Evolutionary conservation across 2,329 filamentous ascomycete genomes (phyloP).

Genomic region (Colletotrichum lentis): DNA sequence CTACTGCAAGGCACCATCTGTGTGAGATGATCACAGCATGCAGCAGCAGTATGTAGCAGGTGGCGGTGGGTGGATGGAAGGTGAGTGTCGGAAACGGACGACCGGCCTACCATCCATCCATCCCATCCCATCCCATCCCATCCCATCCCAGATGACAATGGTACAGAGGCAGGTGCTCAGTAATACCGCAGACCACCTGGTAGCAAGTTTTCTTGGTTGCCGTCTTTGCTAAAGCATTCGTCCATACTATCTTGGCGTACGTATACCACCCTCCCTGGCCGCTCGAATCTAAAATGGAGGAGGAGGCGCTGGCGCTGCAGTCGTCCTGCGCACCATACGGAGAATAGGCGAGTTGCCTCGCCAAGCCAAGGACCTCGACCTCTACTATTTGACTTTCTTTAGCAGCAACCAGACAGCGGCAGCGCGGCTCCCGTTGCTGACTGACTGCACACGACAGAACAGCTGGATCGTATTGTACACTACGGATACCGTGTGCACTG

Average conservation of each 20-base stretch:
- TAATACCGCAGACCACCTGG: background rate
- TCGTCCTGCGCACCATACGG: constrained; percentile 19
- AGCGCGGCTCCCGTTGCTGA: constrained; percentile 13
- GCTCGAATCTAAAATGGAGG: constrained; percentile 28
- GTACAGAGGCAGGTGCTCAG: background rate
- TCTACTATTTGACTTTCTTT: background rate
- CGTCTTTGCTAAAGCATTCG: constrained; percentile 14
- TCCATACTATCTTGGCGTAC: constrained; percentile 23
- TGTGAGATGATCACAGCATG: constrained; percentile 22
- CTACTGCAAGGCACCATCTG: constrained; percentile 39
- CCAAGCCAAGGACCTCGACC: constrained; percentile 11
- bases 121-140: background rate
- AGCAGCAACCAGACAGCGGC: constrained; percentile 23
- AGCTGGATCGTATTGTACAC: background rate
- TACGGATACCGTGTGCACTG: constrained; percentile 26
- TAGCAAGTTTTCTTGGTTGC: background rate
- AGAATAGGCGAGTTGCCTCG: constrained; percentile 17
- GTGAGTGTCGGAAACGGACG: constrained; percentile 10
- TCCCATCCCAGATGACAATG: background rate
- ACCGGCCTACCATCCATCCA: background rate
- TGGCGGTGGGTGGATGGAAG: background rate
- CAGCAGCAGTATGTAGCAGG: constrained; percentile 15
- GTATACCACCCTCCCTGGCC: constrained; percentile 20
- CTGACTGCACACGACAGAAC: constrained; percentile 20
- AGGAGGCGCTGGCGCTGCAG: constrained; percentile 23